Percentiles rank a stretch among this genome's conserved stretches.
phyloP scores from a whole-genome alignment of 202 grass and related monocot species.

The Schoenoplectus triqueter region DNA sequence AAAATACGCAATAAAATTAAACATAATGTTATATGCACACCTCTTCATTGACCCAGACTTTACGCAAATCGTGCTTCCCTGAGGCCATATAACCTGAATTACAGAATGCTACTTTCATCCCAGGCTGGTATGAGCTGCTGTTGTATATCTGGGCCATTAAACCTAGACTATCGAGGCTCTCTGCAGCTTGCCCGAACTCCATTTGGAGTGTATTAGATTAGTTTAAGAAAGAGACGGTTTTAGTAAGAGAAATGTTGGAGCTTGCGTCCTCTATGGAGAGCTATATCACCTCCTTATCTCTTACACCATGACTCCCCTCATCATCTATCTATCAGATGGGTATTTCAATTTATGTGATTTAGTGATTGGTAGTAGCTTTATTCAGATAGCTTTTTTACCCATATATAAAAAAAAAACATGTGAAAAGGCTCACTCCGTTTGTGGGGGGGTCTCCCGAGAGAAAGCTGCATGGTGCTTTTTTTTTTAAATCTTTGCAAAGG shows the following conservation, averaged over 20 bases:
- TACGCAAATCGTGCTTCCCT: slow-evolving; percentile 11
- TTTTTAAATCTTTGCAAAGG: neutral
- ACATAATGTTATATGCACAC: neutral
- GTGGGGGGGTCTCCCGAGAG: slow-evolving; percentile 25
- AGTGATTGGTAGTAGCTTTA: slow-evolving; percentile 13
- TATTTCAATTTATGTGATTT: slow-evolving; percentile 25
- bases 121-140: slow-evolving; percentile 7
- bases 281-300: slow-evolving; percentile 4
- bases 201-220: slow-evolving; percentile 18
- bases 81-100: slow-evolving; percentile 23
- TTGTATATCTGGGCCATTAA: slow-evolving; percentile 9
- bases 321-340: slow-evolving; percentile 13
- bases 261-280: slow-evolving; percentile 10
- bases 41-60: slow-evolving; percentile 30
- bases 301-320: neutral
- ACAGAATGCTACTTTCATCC: slow-evolving; percentile 21
- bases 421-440: slow-evolving; percentile 20
- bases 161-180: slow-evolving; percentile 17
- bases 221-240: slow-evolving; percentile 25
- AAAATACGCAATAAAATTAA: slow-evolving; percentile 22
- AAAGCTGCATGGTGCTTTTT: neutral
- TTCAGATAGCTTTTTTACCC: neutral
- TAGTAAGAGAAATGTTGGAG: slow-evolving; percentile 26
- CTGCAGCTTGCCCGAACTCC: slow-evolving; percentile 29
- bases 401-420: slow-evolving; percentile 2